Conservation (phyloP, 1,284 basidiomycete species). For the Hymenochaete sp. region DNA sequence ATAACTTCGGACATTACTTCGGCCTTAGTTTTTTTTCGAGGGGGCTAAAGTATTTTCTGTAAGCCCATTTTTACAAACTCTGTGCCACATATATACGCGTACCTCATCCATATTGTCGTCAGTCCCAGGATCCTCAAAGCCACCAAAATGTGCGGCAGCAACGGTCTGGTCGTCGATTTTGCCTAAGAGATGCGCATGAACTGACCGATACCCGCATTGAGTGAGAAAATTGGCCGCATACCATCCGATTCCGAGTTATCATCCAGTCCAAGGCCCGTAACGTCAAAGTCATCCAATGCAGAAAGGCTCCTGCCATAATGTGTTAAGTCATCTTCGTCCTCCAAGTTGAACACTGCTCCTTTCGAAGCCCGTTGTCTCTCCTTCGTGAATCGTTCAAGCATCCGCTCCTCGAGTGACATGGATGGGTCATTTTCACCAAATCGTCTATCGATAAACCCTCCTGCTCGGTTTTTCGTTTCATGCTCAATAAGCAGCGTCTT, state of each 20-base stretch:
- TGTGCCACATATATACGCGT: conserved; percentile 18
- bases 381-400: conserved; percentile 92
- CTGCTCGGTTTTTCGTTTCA: conserved; percentile 68
- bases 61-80: conserved; percentile 8
- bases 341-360: conserved; percentile 82
- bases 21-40: conserved; percentile 82
- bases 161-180: conserved; percentile 64
- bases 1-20: conserved; percentile 99
- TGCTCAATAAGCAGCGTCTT: conserved; percentile 86
- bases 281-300: conserved; percentile 82
- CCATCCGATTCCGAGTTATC: conserved; percentile 45
- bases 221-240: conserved; percentile 19
- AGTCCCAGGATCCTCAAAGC: conserved; percentile 73
- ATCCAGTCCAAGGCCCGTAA: conserved; percentile 66
- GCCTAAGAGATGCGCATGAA: conserved; percentile 31
- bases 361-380: conserved; percentile 79
- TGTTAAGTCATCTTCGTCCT: conserved; percentile 85
- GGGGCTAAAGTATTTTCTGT: conserved; percentile 42
- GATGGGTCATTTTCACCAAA: conserved; percentile 94
- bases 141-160: conserved; percentile 72
- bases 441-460: conserved; percentile 87
- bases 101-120: conserved; percentile 46
- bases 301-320: conserved; percentile 88
- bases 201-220: background rate
- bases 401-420: conserved; percentile 90